Evolutionary conservation across 2,329 filamentous ascomycete species (phyloP), one percentile per base, ranked within the genome.

Genomic region (Shiraia sp.): DNA sequence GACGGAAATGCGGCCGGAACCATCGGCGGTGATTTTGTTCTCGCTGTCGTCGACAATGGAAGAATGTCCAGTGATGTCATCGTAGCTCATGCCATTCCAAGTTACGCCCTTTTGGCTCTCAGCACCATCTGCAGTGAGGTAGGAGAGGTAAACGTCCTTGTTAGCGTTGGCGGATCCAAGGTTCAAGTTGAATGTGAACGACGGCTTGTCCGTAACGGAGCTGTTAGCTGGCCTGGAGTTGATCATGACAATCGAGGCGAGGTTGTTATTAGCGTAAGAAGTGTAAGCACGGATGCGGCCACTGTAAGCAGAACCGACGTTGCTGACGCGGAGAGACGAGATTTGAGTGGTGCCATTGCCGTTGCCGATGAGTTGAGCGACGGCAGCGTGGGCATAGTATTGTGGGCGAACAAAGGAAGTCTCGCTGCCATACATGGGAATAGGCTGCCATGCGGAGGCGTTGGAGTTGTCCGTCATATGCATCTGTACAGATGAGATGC

Each of bases 401-500:
- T 71, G 63, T 1, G 76, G 75, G 17, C 76, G 71, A 8, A 78
- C 74, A 48, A 71, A 71, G 1, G 73, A 69, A 1, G 73, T 72
- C 17, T 63, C 58, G 4, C 59, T 66, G 19, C 65, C 71, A 47
- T 72, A 68, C 44, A 69, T 60, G 13, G 60, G 35, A 26, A 73
- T 63, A 12, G 76, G 76, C 47, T 75, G 71, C 76, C 76, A 79
- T 2, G 76, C 73, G 40, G 71, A 71, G 6, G 75, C 73, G 50
- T 74, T 74, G 45, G 75, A 77, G 58, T 77, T 77, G 58, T 77
- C 75, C 8, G 76, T 79, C 75, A 79, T 78, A 66, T 79, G 76
- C 68, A 79, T 73, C 47, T 77, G 69, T 2, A 79, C 74, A 7
- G 72, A 72, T 0, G 68, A 62, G 36, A 79, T 71, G 45, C 74